A percentile compares a stretch with the other conserved stretches of the same genome.
Conservation (phyloP, 108 stramenopile genomes). For the Pseudonitzschia pungens region DNA sequence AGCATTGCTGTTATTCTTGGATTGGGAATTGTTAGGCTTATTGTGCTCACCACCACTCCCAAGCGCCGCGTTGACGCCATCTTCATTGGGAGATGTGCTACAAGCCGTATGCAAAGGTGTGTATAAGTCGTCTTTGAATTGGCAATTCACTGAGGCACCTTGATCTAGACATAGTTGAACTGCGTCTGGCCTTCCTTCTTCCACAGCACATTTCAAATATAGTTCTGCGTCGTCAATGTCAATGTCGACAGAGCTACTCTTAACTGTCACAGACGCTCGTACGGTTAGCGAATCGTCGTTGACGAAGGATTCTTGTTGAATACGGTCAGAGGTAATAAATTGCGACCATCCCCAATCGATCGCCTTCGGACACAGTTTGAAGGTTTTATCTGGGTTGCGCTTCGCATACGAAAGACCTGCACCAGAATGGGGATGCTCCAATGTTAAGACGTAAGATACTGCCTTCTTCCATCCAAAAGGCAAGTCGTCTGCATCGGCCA, state of each 20-base stretch:
- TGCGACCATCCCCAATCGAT: conserved; percentile 94
- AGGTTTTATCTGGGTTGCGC: conserved; percentile 89
- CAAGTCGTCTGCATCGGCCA: conserved; percentile 87
- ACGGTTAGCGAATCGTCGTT: conserved; percentile 65
- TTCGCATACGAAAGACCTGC: conserved; percentile 77
- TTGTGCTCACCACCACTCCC: conserved; percentile 16
- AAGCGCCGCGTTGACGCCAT: conserved; percentile 10
- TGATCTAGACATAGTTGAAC: conserved; percentile 75
- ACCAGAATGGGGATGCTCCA: conserved; percentile 77
- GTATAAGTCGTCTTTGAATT: conserved; percentile 92
- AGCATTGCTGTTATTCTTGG: conserved; percentile 11
- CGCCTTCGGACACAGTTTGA: conserved; percentile 91
- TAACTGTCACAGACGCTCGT: conserved; percentile 82
- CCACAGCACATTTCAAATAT: conserved; percentile 88
- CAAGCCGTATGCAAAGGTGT: conserved; percentile 89
- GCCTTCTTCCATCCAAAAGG: conserved; percentile 92
- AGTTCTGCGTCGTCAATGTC: conserved; percentile 87
- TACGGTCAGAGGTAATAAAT: conserved; percentile 85
- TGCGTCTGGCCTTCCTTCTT: conserved; percentile 85
- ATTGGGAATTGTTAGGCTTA: conserved; percentile 17
- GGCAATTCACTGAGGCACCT: conserved; percentile 85
- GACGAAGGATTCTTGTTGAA: conserved; percentile 85
- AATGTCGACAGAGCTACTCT: conserved; percentile 68
- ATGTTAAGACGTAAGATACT: conserved; percentile 81
- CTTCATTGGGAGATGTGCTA: conserved; percentile 41